Evolutionary conservation across 2,329 filamentous ascomycete genomes (phyloP).

Genomic region (Fusarium haematococcum): DNA sequence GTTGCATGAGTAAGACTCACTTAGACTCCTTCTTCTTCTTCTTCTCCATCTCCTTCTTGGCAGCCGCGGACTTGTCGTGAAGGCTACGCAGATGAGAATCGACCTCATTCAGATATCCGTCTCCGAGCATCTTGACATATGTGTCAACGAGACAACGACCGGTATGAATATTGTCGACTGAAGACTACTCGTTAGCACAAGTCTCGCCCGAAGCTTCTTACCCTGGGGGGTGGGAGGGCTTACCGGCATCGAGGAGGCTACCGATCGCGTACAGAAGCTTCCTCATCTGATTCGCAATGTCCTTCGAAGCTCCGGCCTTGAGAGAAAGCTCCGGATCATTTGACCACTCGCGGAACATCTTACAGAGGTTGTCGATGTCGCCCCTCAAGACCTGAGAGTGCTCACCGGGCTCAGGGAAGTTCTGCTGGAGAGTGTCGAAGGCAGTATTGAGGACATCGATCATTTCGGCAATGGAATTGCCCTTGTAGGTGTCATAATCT

Average conservation of each 20-base stretch:
- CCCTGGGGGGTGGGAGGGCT: too few species aligned
- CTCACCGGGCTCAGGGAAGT: not conserved
- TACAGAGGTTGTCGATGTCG: not conserved
- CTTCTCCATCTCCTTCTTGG: not conserved
- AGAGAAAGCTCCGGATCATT: not conserved
- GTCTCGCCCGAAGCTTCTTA: not conserved
- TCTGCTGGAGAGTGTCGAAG: not conserved
- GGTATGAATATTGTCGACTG: not conserved
- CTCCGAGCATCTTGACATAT: not conserved
- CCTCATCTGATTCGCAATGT: not conserved
- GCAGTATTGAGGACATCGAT: not conserved
- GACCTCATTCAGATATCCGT: not conserved
- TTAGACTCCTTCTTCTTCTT: not conserved
- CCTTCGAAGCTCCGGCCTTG: too few species aligned
- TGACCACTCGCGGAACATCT: not conserved
- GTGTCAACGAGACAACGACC: too few species aligned
- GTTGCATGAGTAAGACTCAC: not conserved
- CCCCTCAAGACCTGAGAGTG: not conserved
- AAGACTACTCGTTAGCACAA: not conserved
- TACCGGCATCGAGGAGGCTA: not conserved
- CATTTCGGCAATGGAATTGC: not conserved
- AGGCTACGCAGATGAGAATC: not conserved
- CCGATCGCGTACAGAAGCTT: not conserved
- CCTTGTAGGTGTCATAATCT: not conserved
- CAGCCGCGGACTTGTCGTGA: not conserved